These are phyloP conservation scores for Pyrrhoderma noxium DNA, from an alignment of 1,284 basidiomycete species.

Conservation along the genomic window DNA sequence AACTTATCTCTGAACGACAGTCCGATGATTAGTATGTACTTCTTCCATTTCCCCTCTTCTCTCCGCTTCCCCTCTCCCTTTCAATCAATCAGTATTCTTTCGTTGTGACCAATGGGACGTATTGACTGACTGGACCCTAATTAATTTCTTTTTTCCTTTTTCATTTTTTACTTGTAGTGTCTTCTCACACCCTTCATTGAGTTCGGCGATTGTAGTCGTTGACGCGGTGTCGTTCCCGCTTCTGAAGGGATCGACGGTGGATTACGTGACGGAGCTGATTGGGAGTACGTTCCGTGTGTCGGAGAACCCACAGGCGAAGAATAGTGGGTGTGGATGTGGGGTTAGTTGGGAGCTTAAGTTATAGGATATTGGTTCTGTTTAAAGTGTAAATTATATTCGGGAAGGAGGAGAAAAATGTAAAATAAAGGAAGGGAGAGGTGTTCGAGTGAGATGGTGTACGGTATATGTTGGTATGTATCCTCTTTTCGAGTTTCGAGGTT, in stretches of 20 bases:
- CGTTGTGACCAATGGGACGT: no score
- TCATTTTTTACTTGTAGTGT: slow-evolving; percentile 34
- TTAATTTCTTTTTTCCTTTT: background rate
- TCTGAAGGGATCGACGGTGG: slow-evolving; percentile 77
- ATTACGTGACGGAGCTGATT: slow-evolving; percentile 88
- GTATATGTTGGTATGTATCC: no score
- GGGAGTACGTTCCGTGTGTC: slow-evolving; percentile 76
- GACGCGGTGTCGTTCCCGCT: slow-evolving; percentile 77
- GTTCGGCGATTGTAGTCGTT: slow-evolving; percentile 67
- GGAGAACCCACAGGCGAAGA: slow-evolving; percentile 81
- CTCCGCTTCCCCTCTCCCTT: background rate
- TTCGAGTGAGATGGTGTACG: no score
- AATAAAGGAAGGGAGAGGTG: no score
- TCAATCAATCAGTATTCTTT: background rate
- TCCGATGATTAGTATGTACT: slow-evolving; percentile 73
- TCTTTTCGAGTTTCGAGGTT: no score
- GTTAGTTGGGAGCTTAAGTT: slow-evolving; percentile 84
- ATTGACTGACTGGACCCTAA: no score
- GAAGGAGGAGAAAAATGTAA: no score
- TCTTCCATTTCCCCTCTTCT: slow-evolving; percentile 8
- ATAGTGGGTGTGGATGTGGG: slow-evolving; percentile 83
- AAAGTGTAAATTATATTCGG: no score
- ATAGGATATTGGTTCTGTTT: slow-evolving; percentile 23
- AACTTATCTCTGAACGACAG: slow-evolving; percentile 51
- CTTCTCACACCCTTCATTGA: slow-evolving; percentile 59